Conservation (phyloP, 345 rosid genomes). For the Hypericum perforatum region DNA sequence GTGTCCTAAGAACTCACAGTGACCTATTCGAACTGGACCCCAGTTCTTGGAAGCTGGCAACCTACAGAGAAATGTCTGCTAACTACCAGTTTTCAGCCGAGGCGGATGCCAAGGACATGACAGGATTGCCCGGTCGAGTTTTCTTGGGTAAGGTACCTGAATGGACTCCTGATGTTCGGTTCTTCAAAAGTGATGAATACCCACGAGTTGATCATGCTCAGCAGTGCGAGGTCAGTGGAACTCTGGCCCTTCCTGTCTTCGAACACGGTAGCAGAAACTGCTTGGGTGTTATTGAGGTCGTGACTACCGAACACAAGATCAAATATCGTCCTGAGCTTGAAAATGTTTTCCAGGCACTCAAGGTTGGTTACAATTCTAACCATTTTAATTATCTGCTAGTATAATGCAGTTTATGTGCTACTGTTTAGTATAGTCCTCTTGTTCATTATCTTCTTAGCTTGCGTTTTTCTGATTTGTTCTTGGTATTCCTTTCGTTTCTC, state of each 20-base stretch:
- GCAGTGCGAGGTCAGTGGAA: constrained; percentile 62
- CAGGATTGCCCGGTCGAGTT: constrained; percentile 82
- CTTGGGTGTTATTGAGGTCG: constrained; percentile 89
- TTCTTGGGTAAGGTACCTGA: constrained; percentile 78
- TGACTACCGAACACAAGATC: constrained; percentile 59
- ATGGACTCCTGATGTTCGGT: constrained; percentile 95
- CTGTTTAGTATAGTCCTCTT: no score
- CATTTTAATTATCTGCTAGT: no score
- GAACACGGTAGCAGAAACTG: constrained; percentile 76
- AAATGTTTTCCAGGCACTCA: constrained; percentile 73
- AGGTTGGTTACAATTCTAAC: constrained; percentile 37
- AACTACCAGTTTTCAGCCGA: constrained; percentile 67
- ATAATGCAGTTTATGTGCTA: no score
- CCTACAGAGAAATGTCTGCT: constrained; percentile 66
- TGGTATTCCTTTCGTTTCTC: no score
- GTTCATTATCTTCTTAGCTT: no score
- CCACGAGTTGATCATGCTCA: constrained; percentile 67
- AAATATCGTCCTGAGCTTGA: constrained; percentile 64
- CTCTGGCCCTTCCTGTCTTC: constrained; percentile 84
- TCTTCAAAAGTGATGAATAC: constrained; percentile 79
- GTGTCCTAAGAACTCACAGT: constrained; percentile 48
- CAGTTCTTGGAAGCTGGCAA: constrained; percentile 46
- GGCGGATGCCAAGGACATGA: constrained; percentile 47
- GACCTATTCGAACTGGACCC: constrained; percentile 64
- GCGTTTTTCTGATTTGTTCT: no score